Evolutionary conservation across 345 rosid genomes (phyloP).

Genomic region (Dipteronia sinensis): DNA sequence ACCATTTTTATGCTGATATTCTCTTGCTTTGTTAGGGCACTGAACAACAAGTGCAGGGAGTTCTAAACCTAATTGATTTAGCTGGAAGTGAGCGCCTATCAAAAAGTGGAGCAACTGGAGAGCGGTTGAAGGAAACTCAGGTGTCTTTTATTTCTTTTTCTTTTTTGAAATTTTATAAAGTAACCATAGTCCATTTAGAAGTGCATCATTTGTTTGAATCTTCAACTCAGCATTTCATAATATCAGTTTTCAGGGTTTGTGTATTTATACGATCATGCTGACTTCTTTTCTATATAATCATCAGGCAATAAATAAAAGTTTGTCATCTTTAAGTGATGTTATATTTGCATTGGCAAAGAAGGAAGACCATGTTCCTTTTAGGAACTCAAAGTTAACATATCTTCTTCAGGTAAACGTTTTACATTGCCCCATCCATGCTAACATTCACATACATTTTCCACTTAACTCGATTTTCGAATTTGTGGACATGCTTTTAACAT

Average conservation of each 20-base stretch:
- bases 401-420: slow-evolving; percentile 74
- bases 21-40: slow-evolving; percentile 55
- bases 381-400: slow-evolving; percentile 90
- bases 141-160: slow-evolving; percentile 28
- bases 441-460: too few relatives aligned
- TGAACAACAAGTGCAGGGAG: slow-evolving; percentile 94
- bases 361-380: slow-evolving; percentile 91
- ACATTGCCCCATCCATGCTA: too few relatives aligned
- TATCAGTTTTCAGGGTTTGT: too few relatives aligned
- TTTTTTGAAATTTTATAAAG: neutral
- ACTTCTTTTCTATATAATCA: slow-evolving; percentile 18
- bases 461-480: neutral
- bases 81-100: slow-evolving; percentile 98
- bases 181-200: neutral
- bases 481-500: neutral
- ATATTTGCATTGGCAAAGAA: slow-evolving; percentile 92
- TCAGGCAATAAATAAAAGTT: slow-evolving; percentile 93
- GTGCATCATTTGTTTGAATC: too few relatives aligned
- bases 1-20: slow-evolving; percentile 11
- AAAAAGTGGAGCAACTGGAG: slow-evolving; percentile 90
- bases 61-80: slow-evolving; percentile 84
- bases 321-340: slow-evolving; percentile 80
- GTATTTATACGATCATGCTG: neutral
- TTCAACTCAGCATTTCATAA: too few relatives aligned
- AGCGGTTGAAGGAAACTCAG: slow-evolving; percentile 93